Evolutionary conservation across 2,329 filamentous ascomycete genomes (phyloP), one percentile per base, ranked within the genome.

Genomic region (Fusarium camptoceras): DNA sequence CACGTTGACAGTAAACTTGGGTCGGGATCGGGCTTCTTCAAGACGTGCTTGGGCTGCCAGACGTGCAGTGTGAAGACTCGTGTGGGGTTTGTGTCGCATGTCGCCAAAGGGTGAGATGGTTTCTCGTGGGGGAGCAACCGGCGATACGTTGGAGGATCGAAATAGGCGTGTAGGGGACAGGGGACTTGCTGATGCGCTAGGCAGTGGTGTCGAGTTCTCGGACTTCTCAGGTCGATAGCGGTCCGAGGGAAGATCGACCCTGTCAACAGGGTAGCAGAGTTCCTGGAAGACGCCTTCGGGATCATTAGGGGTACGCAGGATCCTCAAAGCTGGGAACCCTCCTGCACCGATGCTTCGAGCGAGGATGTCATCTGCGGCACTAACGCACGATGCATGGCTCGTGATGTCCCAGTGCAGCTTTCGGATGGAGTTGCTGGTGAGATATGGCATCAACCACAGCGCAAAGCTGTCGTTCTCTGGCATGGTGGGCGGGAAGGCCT

Each of bases 211-310:
- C 28, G 69, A 61, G 24, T 70, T 66, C 2, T 63, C 59, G 15
- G 67, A 47, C 10, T 59, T 57, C n/a, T 73, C 68, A 3, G 47
- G 25, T 22, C 80, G 81, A 74, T 83, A 85, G 24, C 83, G 83
- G 66, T 89, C 86, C 12, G 78, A 79, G 2, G 85, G 82, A 24
- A 86, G 80, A 42, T 88, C 84, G 22, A 87, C 81, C 30, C 83
- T 83, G 30, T 86, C 86, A 6, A 85, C 81, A 1, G 91, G 91
- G 44, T 85, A 86, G 77, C 92, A 94, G 2, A 94, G 83, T 2
- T 83, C 80, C 78, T 94, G 92, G 66, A 94, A 88, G 10, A 87
- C 72, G 27, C 91, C 92, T 8, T 92, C 87, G 2, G 90, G 86
- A 69, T 94, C 92, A 60, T 88, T 88, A 2, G 91, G 92, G 0